Conservation (phyloP, 2,329 filamentous ascomycete genomes). For the Passalora sequoiae region DNA sequence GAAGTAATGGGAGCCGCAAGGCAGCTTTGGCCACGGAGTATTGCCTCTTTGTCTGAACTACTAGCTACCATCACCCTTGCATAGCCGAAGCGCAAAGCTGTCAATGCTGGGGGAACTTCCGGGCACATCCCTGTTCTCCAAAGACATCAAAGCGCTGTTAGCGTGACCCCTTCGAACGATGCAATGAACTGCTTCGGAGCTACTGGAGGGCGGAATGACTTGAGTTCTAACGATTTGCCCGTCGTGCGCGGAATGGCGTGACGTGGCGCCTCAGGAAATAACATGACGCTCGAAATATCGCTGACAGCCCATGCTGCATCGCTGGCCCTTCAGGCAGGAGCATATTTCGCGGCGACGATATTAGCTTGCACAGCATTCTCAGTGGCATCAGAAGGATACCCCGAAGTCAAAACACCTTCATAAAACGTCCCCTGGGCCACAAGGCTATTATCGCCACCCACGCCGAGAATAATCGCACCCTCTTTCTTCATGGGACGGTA, state of each 20-base stretch:
- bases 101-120: slow-evolving; percentile 57
- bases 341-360: slow-evolving; percentile 57
- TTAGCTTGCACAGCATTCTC: slow-evolving; percentile 50
- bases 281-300: slow-evolving; percentile 49
- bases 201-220: slow-evolving; percentile 50
- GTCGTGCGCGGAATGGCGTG: slow-evolving; percentile 54
- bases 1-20: slow-evolving; percentile 40
- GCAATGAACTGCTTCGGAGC: slow-evolving; percentile 49
- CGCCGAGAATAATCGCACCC: slow-evolving; percentile 63
- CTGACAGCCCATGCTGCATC: slow-evolving; percentile 48
- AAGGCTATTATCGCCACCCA: slow-evolving; percentile 62
- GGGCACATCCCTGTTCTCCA: slow-evolving; percentile 55
- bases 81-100: slow-evolving; percentile 48
- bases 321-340: slow-evolving; percentile 44
- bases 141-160: slow-evolving; percentile 55
- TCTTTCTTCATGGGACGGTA: slow-evolving; percentile 62
- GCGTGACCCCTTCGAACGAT: slow-evolving; percentile 52
- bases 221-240: slow-evolving; percentile 51
- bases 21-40: slow-evolving; percentile 54
- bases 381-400: slow-evolving; percentile 56
- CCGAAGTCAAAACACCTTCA: slow-evolving; percentile 60
- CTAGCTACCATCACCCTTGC: slow-evolving; percentile 52
- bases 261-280: slow-evolving; percentile 50
- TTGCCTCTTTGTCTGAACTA: slow-evolving; percentile 57
- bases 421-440: slow-evolving; percentile 51